A percentile compares a stretch with the other conserved stretches of the same genome.
These are phyloP conservation scores for Exophiala sideris DNA, from an alignment of 2,329 filamentous ascomycete species.

Conservation along the genomic window DNA sequence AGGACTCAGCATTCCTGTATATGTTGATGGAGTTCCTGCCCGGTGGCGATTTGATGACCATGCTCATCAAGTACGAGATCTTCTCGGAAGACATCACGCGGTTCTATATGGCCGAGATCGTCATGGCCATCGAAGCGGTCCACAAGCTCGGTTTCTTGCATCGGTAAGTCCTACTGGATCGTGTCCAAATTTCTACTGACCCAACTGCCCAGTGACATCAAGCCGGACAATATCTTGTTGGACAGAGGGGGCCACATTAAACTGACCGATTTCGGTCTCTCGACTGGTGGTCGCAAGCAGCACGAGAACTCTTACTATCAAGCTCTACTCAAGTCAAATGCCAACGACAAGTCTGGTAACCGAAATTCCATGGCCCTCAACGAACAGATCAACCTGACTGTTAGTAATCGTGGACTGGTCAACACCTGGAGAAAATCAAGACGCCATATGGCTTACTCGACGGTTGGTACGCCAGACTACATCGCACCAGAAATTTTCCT, in stretches of 20 bases:
- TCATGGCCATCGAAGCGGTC: conserved; percentile 96
- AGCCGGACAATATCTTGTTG: conserved; percentile 96
- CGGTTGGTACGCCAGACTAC: conserved; percentile 96
- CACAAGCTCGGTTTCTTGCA: conserved; percentile 98
- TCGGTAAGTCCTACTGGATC: conserved; percentile 62
- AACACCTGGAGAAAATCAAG: conserved; percentile 98
- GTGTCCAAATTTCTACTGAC: conserved; percentile 27
- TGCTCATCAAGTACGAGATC: conserved; percentile 99
- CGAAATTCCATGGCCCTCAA: conserved; percentile 85
- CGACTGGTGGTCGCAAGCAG: conserved; percentile 94
- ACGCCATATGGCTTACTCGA: conserved; percentile 94
- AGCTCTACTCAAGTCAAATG: conserved; percentile 80
- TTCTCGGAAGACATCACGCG: conserved; percentile 98
- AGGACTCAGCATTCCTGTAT: conserved; percentile 93
- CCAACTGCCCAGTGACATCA: conserved; percentile 72
- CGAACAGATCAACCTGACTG: conserved; percentile 96
- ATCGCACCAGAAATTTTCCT: conserved; percentile 98
- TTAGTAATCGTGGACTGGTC: conserved; percentile 95
- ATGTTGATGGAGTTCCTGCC: conserved; percentile 99
- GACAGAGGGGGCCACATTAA: conserved; percentile 97
- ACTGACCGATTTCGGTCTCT: conserved; percentile 95
- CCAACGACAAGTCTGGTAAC: conserved; percentile 67
- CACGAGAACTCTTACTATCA: conserved; percentile 99
- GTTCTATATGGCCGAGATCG: conserved; percentile 98
- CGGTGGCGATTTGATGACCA: conserved; percentile 97